A percentile compares a stretch with the other conserved stretches of the same genome.
These are phyloP conservation scores for Cyclotella atomus DNA, from an alignment of 108 stramenopile species.

Conservation along the genomic window DNA sequence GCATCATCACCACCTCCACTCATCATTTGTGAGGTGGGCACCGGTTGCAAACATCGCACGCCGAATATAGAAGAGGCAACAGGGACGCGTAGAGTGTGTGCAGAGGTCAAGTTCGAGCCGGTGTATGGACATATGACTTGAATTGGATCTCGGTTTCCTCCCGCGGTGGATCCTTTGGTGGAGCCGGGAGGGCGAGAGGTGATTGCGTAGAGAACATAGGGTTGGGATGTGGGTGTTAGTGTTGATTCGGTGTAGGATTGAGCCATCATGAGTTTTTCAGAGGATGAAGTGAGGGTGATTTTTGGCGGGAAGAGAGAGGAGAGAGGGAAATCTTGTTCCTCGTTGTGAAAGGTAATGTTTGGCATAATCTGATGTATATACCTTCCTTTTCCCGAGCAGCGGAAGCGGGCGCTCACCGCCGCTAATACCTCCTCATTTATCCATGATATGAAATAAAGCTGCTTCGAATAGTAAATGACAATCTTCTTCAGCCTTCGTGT, in stretches of 20 bases:
- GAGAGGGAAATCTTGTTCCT: not conserved
- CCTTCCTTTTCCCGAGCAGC: too few species aligned
- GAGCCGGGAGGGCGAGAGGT: conserved; percentile 30
- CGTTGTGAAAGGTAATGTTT: too few species aligned
- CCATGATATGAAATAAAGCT: too few species aligned
- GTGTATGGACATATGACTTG: conserved; percentile 48
- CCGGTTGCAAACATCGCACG: conserved; percentile 28
- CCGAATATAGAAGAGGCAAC: conserved; percentile 9
- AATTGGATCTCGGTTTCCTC: conserved; percentile 33
- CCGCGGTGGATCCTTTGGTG: conserved; percentile 9
- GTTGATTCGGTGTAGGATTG: conserved; percentile 2
- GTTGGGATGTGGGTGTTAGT: conserved; percentile 12
- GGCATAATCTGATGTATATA: too few species aligned
- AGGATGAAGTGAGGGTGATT: not conserved
- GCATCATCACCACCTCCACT: conserved; percentile 25
- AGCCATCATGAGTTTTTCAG: not conserved
- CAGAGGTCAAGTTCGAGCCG: conserved; percentile 36
- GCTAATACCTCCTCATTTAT: too few species aligned
- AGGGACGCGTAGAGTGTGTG: conserved; percentile 7
- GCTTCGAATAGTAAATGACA: too few species aligned
- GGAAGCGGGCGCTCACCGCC: too few species aligned
- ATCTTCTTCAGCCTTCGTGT: too few species aligned
- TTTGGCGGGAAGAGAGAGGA: not conserved
- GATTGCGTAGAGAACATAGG: conserved; percentile 33
- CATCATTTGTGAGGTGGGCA: conserved; percentile 10